phyloP scores from a whole-genome alignment of 1,284 basidiomycete species.

The Malassezia arunalokei region DNA sequence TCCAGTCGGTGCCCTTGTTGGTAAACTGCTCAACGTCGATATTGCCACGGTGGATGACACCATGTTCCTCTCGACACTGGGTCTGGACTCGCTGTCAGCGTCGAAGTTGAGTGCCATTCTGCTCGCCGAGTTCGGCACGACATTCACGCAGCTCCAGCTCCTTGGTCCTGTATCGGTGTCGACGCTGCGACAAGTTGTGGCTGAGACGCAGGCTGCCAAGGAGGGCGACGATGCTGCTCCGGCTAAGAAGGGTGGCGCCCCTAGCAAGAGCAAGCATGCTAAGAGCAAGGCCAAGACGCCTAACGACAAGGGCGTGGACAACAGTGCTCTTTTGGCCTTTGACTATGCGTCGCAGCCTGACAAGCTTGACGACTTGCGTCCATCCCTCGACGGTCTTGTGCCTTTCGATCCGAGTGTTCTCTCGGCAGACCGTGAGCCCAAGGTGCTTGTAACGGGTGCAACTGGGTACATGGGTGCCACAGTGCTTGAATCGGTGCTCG shows the following conservation, averaged over 20 bases:
- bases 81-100: conserved; percentile 17
- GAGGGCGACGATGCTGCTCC: conserved; percentile 1
- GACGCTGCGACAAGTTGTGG: conserved; percentile 14
- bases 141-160: conserved; percentile 16
- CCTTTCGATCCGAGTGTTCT: conserved; percentile 12
- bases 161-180: conserved; percentile 17
- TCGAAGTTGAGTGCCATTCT: conserved; percentile 17
- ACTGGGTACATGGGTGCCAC: conserved; percentile 46
- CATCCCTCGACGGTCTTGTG: conserved; percentile 13
- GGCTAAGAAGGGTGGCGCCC: neutral
- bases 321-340: conserved; percentile 2
- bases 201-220: conserved; percentile 1
- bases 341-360: conserved; percentile 17
- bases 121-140: conserved; percentile 14
- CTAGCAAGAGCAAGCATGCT: neutral
- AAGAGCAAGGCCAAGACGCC: neutral
- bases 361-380: conserved; percentile 17
- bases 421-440: conserved; percentile 22
- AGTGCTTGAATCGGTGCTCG: conserved; percentile 37
- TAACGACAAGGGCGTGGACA: conserved; percentile 2
- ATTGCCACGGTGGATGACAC: conserved; percentile 17
- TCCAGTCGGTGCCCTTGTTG: conserved; percentile 13
- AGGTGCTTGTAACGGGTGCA: conserved; percentile 43
- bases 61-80: conserved; percentile 17
- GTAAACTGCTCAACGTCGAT: conserved; percentile 18